These are phyloP conservation scores for Phytopythium delawarense DNA, from an alignment of 352 stramenopile species.

Conservation along the genomic window DNA sequence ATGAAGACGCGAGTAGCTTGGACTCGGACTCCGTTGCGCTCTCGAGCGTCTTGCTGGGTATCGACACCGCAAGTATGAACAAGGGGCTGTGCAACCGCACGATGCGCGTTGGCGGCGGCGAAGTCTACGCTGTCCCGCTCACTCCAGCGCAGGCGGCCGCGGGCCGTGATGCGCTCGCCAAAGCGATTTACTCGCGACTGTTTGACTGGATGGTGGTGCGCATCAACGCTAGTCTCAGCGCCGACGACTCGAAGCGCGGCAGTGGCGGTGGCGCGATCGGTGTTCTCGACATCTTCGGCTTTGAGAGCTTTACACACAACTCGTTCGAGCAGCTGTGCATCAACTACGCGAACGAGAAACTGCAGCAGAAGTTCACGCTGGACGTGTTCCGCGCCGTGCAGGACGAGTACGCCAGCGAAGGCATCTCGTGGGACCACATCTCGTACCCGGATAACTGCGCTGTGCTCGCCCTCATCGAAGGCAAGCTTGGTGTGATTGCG, in stretches of 20 bases:
- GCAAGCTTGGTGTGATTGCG: slow-evolving; percentile 65
- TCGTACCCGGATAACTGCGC: slow-evolving; percentile 78
- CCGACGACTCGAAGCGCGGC: slow-evolving; percentile 4
- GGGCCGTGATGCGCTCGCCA: slow-evolving; percentile 91
- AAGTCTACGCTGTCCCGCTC: slow-evolving; percentile 63
- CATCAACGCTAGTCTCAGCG: slow-evolving; percentile 78
- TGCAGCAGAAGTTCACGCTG: slow-evolving; percentile 87
- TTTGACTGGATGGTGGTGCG: slow-evolving; percentile 94
- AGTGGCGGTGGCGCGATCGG: slow-evolving; percentile 40
- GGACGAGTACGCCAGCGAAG: slow-evolving; percentile 57
- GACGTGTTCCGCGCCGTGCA: slow-evolving; percentile 65
- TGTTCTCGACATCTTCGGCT: slow-evolving; percentile 90
- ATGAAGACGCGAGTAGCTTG: slow-evolving; percentile 56
- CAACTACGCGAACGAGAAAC: slow-evolving; percentile 95
- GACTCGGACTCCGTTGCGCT: slow-evolving; percentile 30
- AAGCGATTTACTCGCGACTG: slow-evolving; percentile 93
- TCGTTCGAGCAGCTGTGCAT: slow-evolving; percentile 95
- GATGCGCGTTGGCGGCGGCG: slow-evolving; percentile 58
- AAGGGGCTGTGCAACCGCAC: slow-evolving; percentile 58
- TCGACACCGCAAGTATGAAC: slow-evolving; percentile 45
- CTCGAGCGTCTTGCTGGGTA: slow-evolving; percentile 43
- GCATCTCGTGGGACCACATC: slow-evolving; percentile 81
- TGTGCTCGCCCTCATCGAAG: slow-evolving; percentile 72
- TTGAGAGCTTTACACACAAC: slow-evolving; percentile 87
- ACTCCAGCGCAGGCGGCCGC: slow-evolving; percentile 67